Conservation (phyloP, 495 filamentous ascomycete genomes). For the Xylaria sp. region DNA sequence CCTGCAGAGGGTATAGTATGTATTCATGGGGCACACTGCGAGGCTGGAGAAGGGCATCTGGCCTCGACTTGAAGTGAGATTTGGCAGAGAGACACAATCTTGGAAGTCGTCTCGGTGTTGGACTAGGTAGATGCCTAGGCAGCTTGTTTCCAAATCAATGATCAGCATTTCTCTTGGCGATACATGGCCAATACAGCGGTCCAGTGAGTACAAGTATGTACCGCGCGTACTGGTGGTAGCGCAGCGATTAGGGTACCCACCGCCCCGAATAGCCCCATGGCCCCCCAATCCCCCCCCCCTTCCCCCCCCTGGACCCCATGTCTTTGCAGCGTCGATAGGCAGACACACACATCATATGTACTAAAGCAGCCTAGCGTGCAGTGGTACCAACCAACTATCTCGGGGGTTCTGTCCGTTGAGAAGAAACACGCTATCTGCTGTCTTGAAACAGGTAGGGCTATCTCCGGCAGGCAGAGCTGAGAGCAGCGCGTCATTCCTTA, state of each 20-base stretch:
- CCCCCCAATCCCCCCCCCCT: too few species aligned
- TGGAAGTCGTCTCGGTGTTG: constrained; percentile 6
- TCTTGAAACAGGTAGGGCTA: constrained; percentile 4
- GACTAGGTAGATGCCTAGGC: constrained; percentile 1
- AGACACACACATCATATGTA: background rate
- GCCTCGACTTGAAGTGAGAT: background rate
- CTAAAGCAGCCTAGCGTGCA: background rate
- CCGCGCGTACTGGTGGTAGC: too few species aligned
- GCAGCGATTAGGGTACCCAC: background rate
- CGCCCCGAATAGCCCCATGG: background rate
- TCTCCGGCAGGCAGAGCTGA: constrained; percentile 6
- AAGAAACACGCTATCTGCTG: background rate
- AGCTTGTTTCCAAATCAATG: constrained; percentile 22
- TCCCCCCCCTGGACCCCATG: constrained; percentile 5
- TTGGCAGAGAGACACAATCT: background rate
- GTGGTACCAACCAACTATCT: background rate
- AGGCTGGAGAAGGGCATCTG: background rate
- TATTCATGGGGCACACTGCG: background rate
- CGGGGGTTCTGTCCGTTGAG: background rate
- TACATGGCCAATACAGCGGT: background rate
- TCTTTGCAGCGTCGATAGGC: background rate
- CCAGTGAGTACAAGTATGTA: background rate
- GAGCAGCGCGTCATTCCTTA: background rate
- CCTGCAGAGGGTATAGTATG: constrained; percentile 2
- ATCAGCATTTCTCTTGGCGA: constrained; percentile 24